A percentile compares a stretch with the other conserved stretches of the same genome.
Conservation (phyloP, 2,329 filamentous ascomycete species). For the Botryotinia calthae region DNA sequence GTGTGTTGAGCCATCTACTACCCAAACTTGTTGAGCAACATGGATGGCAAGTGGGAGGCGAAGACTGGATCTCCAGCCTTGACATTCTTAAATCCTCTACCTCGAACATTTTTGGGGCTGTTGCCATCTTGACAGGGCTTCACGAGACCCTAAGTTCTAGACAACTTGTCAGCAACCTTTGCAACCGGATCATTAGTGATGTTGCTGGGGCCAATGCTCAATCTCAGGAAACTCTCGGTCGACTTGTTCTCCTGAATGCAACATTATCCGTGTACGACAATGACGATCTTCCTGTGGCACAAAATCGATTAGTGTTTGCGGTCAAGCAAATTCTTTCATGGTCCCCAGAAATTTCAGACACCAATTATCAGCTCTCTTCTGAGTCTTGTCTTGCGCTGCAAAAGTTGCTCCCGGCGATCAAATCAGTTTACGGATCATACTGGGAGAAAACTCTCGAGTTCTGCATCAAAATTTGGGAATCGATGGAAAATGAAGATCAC, state of each 20-base stretch:
- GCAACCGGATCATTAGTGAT: conserved; percentile 60
- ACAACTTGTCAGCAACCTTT: conserved; percentile 51
- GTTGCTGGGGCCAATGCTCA: conserved; percentile 49
- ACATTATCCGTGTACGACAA: conserved; percentile 51
- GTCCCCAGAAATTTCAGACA: conserved; percentile 53
- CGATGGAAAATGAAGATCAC: conserved; percentile 42
- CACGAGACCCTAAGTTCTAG: conserved; percentile 48
- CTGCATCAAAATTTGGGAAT: conserved; percentile 57
- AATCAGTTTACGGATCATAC: conserved; percentile 82
- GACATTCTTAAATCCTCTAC: conserved; percentile 49
- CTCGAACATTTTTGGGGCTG: conserved; percentile 48
- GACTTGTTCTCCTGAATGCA: conserved; percentile 54
- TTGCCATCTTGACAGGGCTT: conserved; percentile 52
- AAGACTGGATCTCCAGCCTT: conserved; percentile 48
- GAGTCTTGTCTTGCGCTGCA: conserved; percentile 57
- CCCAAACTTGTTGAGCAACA: conserved; percentile 48
- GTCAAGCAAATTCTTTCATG: conserved; percentile 75
- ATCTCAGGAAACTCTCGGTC: conserved; percentile 47
- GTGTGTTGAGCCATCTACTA: conserved; percentile 51
- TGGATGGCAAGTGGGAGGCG: conserved; percentile 46
- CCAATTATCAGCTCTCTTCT: conserved; percentile 47
- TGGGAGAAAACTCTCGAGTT: conserved; percentile 69
- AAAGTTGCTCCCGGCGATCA: conserved; percentile 67
- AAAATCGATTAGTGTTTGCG: conserved; percentile 62
- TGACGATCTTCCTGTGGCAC: conserved; percentile 55